Evolutionary conservation across 805 yeast genomes (phyloP).

Genomic region (Alloascoidea hylecoeti): DNA sequence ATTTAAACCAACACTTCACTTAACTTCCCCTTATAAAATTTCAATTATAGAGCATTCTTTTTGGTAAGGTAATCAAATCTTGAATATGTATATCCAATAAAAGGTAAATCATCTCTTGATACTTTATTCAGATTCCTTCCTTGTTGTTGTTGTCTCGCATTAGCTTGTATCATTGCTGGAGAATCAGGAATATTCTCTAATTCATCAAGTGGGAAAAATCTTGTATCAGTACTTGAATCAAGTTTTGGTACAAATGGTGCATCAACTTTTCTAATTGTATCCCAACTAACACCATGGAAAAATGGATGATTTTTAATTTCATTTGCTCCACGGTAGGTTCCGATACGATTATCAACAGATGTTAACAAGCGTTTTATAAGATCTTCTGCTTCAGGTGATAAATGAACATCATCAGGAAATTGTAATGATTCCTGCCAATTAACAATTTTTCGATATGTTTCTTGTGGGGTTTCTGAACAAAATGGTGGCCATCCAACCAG

Average conservation of each 20-base stretch:
- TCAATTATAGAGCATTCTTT: no score
- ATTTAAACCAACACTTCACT: no score
- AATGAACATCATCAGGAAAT: constrained; percentile 85
- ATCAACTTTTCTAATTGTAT: constrained; percentile 69
- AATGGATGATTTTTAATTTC: constrained; percentile 87
- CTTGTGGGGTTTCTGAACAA: constrained; percentile 90
- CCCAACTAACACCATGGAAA: constrained; percentile 95
- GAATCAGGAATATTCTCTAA: constrained; percentile 89
- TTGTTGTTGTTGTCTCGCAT: constrained; percentile 45
- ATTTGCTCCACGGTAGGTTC: constrained; percentile 83
- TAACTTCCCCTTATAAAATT: no score
- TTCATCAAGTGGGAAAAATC: constrained; percentile 97
- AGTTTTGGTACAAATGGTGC: constrained; percentile 92
- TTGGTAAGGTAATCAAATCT: constrained; percentile 81
- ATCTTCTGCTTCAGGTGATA: constrained; percentile 82
- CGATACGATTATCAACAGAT: constrained; percentile 66
- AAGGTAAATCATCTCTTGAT: constrained; percentile 87
- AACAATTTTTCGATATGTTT: constrained; percentile 80
- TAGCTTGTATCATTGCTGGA: constrained; percentile 42
- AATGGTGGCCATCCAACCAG: constrained; percentile 96
- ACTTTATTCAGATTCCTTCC: no score
- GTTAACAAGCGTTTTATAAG: constrained; percentile 66
- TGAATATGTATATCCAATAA: constrained; percentile 93
- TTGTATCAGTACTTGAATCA: constrained; percentile 85
- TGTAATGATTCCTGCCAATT: constrained; percentile 83